Evolutionary conservation across 2,329 filamentous ascomycete genomes (phyloP), one percentile per base, ranked within the genome.

Genomic region (Ustulina deusta): DNA sequence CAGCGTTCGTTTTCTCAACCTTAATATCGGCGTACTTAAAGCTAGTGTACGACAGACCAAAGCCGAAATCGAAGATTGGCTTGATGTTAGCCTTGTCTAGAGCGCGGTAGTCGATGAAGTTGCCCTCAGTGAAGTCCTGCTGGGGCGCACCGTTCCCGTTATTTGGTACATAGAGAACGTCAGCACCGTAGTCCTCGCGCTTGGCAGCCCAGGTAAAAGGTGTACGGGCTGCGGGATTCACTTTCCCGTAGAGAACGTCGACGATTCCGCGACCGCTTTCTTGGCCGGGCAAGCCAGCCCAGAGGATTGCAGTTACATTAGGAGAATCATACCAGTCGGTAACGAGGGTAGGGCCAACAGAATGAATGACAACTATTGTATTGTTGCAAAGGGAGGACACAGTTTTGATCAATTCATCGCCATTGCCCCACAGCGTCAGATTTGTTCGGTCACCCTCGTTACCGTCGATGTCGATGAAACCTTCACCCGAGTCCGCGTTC

Each of bases 381-480:
- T 97, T 97, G 82, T 91, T 89, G 84, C 91, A 94, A 69, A 89
- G 78, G 7, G 89, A 85, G 0, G 93, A 90, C 11, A 97, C 93
- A 55, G 91, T 93, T 80, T 91, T 87, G 80, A 98, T 92, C 63
- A 98, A 82, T 0, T 86, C 85, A 61, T 98, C 93, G 46, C 93
- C 94, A 66, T 90, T 86, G 68, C 90, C 85, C 95, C 95, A 98
- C 0, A 97, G 84, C 0, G 94, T 97, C 42, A 99, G 84, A 81
- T 99, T 97, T 75, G 94, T 94, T 61, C 96, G 91, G 79, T 98
- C 95, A 65, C 96, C 96, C 66, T 86, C 83, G 78, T 97, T 97
- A 61, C 89, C 91, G 70, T 94, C 95, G 1, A 97, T 87, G 32
- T 82, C 86, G 75, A 98, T 93, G 81, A 88, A 97, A 6, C 93